These are phyloP conservation scores for Fraxinus velutina DNA, from an alignment of 305 asterid genomes.

Conservation along the genomic window DNA sequence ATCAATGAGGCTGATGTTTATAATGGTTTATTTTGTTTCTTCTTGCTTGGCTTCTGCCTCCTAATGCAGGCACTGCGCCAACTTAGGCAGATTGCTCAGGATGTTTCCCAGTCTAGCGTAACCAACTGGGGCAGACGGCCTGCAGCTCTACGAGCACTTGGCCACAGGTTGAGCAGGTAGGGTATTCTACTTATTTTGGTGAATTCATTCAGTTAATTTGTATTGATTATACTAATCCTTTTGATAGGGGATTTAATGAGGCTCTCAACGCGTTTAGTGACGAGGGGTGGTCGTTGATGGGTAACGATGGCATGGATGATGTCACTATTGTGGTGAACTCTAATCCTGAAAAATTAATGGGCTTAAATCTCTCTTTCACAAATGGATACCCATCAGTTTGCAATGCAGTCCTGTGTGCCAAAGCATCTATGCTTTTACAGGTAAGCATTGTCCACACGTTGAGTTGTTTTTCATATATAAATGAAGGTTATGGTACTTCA, in stretches of 20 bases:
- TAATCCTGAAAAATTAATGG: constrained; percentile 73
- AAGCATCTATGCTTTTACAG: constrained; percentile 93
- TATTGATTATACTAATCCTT: not conserved
- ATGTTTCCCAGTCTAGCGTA: constrained; percentile 58
- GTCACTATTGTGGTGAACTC: constrained; percentile 74
- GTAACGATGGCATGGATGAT: constrained; percentile 73
- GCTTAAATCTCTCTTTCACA: constrained; percentile 53
- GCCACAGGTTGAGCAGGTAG: constrained; percentile 82
- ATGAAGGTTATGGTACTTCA: not conserved
- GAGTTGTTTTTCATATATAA: not conserved
- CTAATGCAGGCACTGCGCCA: constrained; percentile 75
- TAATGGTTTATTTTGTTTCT: not conserved
- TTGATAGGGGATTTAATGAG: constrained; percentile 78
- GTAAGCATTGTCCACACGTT: constrained; percentile 26
- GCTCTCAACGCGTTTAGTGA: constrained; percentile 73
- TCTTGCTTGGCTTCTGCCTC: not conserved
- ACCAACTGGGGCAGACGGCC: constrained; percentile 86
- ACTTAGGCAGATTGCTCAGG: constrained; percentile 76
- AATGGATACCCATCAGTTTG: constrained; percentile 59
- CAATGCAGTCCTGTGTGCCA: constrained; percentile 73
- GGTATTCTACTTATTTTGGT: not conserved
- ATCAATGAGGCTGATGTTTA: not conserved
- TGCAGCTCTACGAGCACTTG: constrained; percentile 75
- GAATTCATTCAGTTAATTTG: not conserved
- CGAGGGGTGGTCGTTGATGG: constrained; percentile 75